phyloP scores from a whole-genome alignment of 768 basidiomycete species.

The Tricholoma bakamatsutake region DNA sequence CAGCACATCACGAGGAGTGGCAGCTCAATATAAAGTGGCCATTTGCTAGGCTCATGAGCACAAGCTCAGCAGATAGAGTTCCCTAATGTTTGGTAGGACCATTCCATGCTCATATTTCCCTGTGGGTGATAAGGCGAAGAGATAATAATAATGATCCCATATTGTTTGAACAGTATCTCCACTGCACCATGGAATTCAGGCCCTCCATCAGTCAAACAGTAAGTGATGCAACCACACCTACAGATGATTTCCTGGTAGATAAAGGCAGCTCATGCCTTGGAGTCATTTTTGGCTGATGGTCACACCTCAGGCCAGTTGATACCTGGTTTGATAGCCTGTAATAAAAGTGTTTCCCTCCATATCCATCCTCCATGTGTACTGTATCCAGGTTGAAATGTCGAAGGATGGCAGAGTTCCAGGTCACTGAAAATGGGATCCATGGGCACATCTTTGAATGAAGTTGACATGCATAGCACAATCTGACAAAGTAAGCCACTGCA shows the following conservation, averaged over 20 bases:
- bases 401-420: conserved; percentile 16
- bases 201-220: conserved; percentile 15
- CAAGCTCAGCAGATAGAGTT: no score
- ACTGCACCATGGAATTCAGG: conserved; percentile 23
- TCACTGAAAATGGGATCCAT: conserved; percentile 14
- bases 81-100: conserved; percentile 18
- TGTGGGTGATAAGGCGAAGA: conserved; percentile 27
- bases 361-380: conserved; percentile 21
- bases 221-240: no score
- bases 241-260: no score
- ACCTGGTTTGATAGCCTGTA: conserved; percentile 15
- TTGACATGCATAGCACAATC: conserved; percentile 29
- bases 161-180: conserved; percentile 15
- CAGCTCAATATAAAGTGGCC: conserved; percentile 20
- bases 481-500: conserved; percentile 21
- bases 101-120: conserved; percentile 26
- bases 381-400: conserved; percentile 21
- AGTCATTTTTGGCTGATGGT: no score
- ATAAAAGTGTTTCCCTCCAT: conserved; percentile 15
- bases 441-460: conserved; percentile 14
- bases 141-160: conserved; percentile 19
- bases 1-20: conserved; percentile 19
- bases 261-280: no score
- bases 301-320: conserved; percentile 22
- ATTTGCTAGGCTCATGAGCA: neutral